These are phyloP conservation scores for Candida sanyiensis DNA, from an alignment of 805 yeast genomes.

Conservation along the genomic window DNA sequence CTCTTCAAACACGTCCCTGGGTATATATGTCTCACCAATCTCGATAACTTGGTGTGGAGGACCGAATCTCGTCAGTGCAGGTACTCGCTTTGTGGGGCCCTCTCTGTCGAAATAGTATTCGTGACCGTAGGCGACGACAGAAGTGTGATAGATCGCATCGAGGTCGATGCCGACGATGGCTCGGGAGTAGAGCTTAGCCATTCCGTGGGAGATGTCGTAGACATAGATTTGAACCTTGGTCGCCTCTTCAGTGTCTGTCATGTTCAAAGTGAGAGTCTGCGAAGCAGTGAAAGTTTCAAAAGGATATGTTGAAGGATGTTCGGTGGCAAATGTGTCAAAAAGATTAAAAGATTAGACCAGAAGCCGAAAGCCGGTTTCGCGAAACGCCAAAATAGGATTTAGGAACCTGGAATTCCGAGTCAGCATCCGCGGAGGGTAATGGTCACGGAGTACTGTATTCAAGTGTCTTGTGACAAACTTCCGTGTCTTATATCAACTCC, in stretches of 20 bases:
- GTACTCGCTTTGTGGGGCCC: constrained; percentile 35
- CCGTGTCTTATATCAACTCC: too few species aligned
- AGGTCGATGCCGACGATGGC: constrained; percentile 46
- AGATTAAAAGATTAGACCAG: too few species aligned
- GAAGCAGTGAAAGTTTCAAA: too few species aligned
- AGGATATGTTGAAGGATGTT: too few species aligned
- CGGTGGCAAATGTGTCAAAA: too few species aligned
- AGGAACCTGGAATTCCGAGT: too few species aligned
- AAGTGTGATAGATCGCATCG: constrained; percentile 66
- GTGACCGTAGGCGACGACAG: constrained; percentile 45
- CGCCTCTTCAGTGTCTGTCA: not conserved
- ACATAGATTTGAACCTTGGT: constrained; percentile 30
- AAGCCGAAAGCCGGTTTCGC: too few species aligned
- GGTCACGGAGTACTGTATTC: too few species aligned
- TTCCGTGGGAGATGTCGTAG: constrained; percentile 57
- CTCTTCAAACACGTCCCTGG: constrained; percentile 47
- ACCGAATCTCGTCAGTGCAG: constrained; percentile 59
- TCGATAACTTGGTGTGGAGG: constrained; percentile 46
- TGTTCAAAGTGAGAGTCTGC: too few species aligned
- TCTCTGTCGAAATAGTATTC: constrained; percentile 61
- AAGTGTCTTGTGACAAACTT: too few species aligned
- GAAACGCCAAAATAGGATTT: too few species aligned
- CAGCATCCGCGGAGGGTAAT: too few species aligned
- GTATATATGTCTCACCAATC: constrained; percentile 47
- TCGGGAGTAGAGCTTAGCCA: constrained; percentile 47